Evolutionary conservation across 2,329 filamentous ascomycete species (phyloP), one percentile per base, ranked within the genome.

Genomic region (Pseudogymnoascus sp.): DNA sequence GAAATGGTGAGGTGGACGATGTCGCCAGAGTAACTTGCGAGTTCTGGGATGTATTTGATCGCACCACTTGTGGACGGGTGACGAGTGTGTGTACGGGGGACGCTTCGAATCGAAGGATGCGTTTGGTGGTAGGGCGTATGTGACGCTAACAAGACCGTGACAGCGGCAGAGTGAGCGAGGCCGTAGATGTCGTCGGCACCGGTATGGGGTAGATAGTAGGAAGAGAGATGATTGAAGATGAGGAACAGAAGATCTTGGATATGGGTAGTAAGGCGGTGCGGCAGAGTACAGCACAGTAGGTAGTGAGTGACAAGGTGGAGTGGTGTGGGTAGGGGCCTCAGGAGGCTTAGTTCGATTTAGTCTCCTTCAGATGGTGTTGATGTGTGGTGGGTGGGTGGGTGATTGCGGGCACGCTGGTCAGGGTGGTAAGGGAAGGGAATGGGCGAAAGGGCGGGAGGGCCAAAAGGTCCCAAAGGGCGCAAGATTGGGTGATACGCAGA

Each of bases 211-310:
- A 21, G 21, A 21, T 31, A 12, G 42, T 21, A 12, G 42, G 18
- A 54, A 31, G 47, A 54, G 47, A 6, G 26, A 54, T 31, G 47
- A 54, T 31, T 34, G 47, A 21, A 62, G 23, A 34, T 45, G 60
- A 62, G 60, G 42, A 45, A 62, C 16, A 45, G 39, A 42, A 42
- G 37, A 42, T 47, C 37, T 62, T 47, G 60, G 42, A 21, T 62
- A 47, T 40, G 42, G 42, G 36, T 47, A 42, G 60, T 40, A 31
- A 62, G 37, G 39, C 60, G 60, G 60, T 62, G 60, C 39, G 60
- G 60, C 60, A 42, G 60, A 47, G 42, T 34, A 40, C 42, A 37
- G 42, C 37, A 62, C 42, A 45, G 39, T 21, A 21, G 21, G 21
- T 21, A 21, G 21, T 21, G 21, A 21, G 21, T 47, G 60, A 42